Evolutionary conservation across 805 yeast genomes (phyloP), one percentile per base, ranked within the genome.

Genomic region (Starmerella apicola): DNA sequence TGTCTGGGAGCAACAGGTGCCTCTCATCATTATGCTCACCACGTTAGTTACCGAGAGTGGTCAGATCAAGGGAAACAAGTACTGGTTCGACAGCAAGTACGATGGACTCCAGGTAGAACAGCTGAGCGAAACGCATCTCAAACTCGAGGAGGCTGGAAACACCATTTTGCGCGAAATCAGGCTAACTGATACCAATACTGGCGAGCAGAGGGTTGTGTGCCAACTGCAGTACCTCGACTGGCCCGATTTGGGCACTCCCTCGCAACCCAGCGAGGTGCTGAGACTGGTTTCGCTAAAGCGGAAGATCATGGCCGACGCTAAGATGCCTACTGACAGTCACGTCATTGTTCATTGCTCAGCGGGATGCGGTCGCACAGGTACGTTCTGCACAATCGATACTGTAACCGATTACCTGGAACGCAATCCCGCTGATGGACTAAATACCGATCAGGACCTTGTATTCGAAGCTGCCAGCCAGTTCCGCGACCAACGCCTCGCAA

Each of bases 361-460:
- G 2, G 98, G 98, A 0, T 88, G 95, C 59, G 98, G 98, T 8
- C 69, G 98, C 43, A 88, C 97, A 0, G 98, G 98, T 2, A 81
- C 95, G 2, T 78, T 81, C 55, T 80, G 65, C 50, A 43, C 68
- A 30, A 49, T 62, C 48, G 57, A 66, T 52, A 47, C 58, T 33
- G 50, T 60, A 10, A 58, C 68, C 10, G 71, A 69, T 46, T 59
- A 65, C 24, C 61, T 71, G 62, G 51, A 35, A n/a, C 32, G 42
- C 32, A 22, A 24, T 7, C 31, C 31, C 25, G 37, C 31, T 2
- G 40, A 39, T 8, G 39, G 35, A 5, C 43, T 21, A 1, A 7
- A 30, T 5, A 30, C 38, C 21, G 37, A 29, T 7, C 59, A 61
- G 18, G 91, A 81, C 57, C 62, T 78, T 41, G 65, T 82, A 3